Percentiles rank a stretch among this genome's conserved stretches.
Evolutionary conservation across 306 rosid genomes (phyloP).

Genomic region (Clitoria ternatea): DNA sequence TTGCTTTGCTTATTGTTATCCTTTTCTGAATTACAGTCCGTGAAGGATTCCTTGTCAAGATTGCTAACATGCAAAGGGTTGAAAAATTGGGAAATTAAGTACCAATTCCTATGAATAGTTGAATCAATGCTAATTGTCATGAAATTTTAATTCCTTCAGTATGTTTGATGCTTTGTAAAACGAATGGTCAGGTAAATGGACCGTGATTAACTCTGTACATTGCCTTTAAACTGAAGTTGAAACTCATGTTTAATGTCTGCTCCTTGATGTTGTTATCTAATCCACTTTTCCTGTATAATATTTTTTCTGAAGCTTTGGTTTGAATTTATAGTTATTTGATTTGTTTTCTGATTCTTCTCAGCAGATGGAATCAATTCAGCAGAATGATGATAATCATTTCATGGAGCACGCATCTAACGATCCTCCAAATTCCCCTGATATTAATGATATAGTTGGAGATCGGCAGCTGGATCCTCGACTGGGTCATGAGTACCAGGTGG

Average conservation of each 20-base stretch:
- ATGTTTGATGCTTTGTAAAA: constrained; percentile 4
- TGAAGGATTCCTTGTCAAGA: neutral
- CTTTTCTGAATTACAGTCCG: neutral
- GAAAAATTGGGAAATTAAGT: neutral
- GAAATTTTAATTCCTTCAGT: neutral
- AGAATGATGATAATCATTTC: constrained; percentile 25
- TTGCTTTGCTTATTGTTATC: neutral
- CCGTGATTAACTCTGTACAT: neutral
- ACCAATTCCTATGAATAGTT: neutral
- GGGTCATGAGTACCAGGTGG: constrained; percentile 60
- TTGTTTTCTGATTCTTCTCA: constrained; percentile 15
- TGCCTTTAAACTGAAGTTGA: neutral
- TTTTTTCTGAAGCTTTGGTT: constrained; percentile 19
- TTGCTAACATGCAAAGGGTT: neutral
- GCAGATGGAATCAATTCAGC: constrained; percentile 44
- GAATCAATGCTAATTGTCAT: neutral
- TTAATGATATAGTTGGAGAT: constrained; percentile 38
- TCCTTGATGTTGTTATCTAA: constrained; percentile 15
- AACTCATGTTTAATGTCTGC: constrained; percentile 5
- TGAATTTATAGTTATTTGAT: neutral
- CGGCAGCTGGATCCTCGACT: constrained; percentile 49
- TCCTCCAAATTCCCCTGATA: constrained; percentile 45
- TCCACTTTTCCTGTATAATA: neutral
- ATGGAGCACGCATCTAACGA: constrained; percentile 25
- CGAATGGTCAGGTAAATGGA: neutral